Conservation (phyloP, 768 basidiomycete species). For the Mycena floridula region DNA sequence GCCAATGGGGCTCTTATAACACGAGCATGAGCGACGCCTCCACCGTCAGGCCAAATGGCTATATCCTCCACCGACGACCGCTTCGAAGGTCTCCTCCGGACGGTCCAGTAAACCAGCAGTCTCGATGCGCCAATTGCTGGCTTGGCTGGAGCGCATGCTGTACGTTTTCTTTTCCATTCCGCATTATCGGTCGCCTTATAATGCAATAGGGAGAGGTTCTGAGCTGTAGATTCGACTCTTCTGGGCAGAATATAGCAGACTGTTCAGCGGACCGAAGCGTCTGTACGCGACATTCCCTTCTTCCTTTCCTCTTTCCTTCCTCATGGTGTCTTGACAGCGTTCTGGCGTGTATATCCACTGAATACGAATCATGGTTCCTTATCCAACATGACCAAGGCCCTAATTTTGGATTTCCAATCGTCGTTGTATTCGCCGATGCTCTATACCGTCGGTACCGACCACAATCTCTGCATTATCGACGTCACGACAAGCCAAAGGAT, state of each 20-base stretch:
- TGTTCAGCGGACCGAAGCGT: conserved; percentile 87
- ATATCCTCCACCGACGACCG: conserved; percentile 73
- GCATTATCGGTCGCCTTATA: neutral
- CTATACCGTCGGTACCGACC: conserved; percentile 89
- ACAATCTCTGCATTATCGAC: conserved; percentile 70
- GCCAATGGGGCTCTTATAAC: too few relatives aligned
- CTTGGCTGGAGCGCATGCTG: conserved; percentile 80
- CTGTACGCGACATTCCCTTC: conserved; percentile 60
- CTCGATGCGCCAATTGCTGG: conserved; percentile 93
- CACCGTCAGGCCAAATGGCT: conserved; percentile 56
- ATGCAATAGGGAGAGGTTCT: conserved; percentile 68
- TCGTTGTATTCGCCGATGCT: conserved; percentile 66
- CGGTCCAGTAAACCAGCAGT: conserved; percentile 86
- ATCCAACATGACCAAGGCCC: conserved; percentile 78
- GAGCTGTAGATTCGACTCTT: conserved; percentile 90
- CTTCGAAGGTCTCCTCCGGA: conserved; percentile 75
- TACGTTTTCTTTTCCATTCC: conserved; percentile 28
- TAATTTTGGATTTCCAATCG: conserved; percentile 91
- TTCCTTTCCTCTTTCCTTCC: conserved; percentile 1
- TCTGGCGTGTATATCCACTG: conserved; percentile 89
- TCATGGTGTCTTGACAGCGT: conserved; percentile 35
- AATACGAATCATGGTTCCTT: conserved; percentile 91
- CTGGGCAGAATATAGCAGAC: conserved; percentile 90
- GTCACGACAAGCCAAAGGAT: conserved; percentile 78
- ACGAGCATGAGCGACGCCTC: too few relatives aligned